A percentile compares a stretch with the other conserved stretches of the same genome.
phyloP scores from a whole-genome alignment of 1,139 yeast genomes.

The Yamadazyma pseudoaaseri region DNA sequence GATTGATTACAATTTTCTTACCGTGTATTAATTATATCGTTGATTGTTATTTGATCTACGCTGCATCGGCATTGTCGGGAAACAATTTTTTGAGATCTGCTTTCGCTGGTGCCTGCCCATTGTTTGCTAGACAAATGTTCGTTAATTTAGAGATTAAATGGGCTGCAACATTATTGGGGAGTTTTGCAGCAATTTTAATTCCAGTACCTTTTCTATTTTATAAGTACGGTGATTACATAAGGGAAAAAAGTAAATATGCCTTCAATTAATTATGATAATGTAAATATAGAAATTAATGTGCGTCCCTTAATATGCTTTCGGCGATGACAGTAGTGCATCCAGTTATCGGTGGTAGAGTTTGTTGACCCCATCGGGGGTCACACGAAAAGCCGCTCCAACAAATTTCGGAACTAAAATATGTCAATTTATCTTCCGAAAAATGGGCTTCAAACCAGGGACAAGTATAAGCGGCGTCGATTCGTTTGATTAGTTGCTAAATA shows the following conservation, averaged over 20 bases:
- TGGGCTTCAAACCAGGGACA: too few species aligned
- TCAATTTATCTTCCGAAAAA: too few species aligned
- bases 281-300: too few species aligned
- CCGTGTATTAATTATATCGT: conserved; percentile 76
- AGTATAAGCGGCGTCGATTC: too few species aligned
- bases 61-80: conserved; percentile 91
- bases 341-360: too few species aligned
- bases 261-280: neutral
- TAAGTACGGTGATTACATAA: conserved; percentile 58
- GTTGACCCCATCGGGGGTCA: too few species aligned
- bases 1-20: conserved; percentile 69
- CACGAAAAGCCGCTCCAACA: too few species aligned
- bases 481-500: too few species aligned
- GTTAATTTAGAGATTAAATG: conserved; percentile 68
- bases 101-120: conserved; percentile 49
- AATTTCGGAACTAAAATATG: too few species aligned
- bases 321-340: neutral
- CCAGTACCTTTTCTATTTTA: conserved; percentile 74
- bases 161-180: conserved; percentile 78
- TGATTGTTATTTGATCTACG: conserved; percentile 71
- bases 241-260: conserved; percentile 60
- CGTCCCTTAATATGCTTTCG: too few species aligned
- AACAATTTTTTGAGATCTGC: conserved; percentile 70
- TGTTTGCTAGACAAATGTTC: conserved; percentile 66
- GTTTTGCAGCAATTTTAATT: conserved; percentile 56